Evolutionary conservation across 1,284 basidiomycete genomes (phyloP).

Genomic region (Cryptococcus depauperatus): DNA sequence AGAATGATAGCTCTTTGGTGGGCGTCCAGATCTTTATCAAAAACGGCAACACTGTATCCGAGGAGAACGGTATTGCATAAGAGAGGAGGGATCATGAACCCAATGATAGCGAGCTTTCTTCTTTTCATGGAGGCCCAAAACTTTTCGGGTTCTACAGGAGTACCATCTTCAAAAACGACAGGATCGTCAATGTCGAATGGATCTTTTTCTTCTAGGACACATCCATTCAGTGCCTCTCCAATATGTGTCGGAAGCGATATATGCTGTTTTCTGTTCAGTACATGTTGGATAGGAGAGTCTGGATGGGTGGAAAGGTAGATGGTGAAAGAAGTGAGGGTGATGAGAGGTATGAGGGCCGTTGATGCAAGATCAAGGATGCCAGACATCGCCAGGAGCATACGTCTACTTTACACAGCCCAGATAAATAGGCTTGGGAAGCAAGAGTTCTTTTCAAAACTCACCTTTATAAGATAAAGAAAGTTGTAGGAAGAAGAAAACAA

Average conservation of each 20-base stretch:
- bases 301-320: conserved; percentile 34
- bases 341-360: conserved; percentile 32
- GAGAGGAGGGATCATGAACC: conserved; percentile 31
- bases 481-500: too few relatives aligned
- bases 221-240: conserved; percentile 27
- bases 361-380: conserved; percentile 16
- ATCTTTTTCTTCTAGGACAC: conserved; percentile 48
- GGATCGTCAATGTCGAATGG: conserved; percentile 68
- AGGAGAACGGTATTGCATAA: conserved; percentile 25
- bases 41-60: conserved; percentile 26
- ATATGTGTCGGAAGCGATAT: conserved; percentile 28
- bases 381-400: conserved; percentile 14
- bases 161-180: conserved; percentile 64
- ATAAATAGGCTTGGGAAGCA: too few relatives aligned
- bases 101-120: conserved; percentile 25
- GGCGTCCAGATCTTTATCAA: conserved; percentile 2
- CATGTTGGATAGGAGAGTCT: conserved; percentile 21
- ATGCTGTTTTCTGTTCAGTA: conserved; percentile 8
- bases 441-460: too few relatives aligned
- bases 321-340: conserved; percentile 29
- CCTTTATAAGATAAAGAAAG: too few relatives aligned
- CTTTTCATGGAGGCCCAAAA: conserved; percentile 53
- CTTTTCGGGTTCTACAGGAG: conserved; percentile 58
- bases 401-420: too few relatives aligned
- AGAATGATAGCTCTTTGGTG: conserved; percentile 8